Evolutionary conservation across 495 filamentous ascomycete genomes (phyloP).

Genomic region (Podospora comata): DNA sequence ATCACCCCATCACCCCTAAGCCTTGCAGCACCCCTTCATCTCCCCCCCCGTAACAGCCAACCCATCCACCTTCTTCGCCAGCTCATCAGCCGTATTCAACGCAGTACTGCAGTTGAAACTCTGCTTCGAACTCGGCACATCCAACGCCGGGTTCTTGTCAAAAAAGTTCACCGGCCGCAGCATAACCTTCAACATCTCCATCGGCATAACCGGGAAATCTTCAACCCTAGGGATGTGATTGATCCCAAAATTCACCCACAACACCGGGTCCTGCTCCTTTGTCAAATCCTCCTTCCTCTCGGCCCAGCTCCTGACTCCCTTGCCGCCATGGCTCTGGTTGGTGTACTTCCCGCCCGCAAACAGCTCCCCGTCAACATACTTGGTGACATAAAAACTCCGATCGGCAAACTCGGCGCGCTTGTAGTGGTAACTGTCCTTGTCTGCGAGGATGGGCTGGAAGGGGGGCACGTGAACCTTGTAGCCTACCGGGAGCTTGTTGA

Average conservation of each 20-base stretch:
- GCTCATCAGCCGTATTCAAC: slow-evolving; percentile 13
- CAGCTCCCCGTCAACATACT: slow-evolving; percentile 72
- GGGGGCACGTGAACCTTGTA: slow-evolving; percentile 75
- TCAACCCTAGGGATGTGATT: slow-evolving; percentile 54
- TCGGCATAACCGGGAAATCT: slow-evolving; percentile 52
- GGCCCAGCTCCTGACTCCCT: slow-evolving; percentile 28
- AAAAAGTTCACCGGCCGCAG: slow-evolving; percentile 74
- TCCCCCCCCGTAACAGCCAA: slow-evolving; percentile 2
- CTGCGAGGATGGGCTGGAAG: slow-evolving; percentile 78
- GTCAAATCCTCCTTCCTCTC: slow-evolving; percentile 20
- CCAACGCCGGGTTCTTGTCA: slow-evolving; percentile 67
- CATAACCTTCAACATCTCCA: slow-evolving; percentile 44
- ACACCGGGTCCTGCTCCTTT: slow-evolving; percentile 41
- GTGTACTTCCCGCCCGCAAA: slow-evolving; percentile 84
- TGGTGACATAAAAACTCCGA: slow-evolving; percentile 77
- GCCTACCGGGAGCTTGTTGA: slow-evolving; percentile 72
- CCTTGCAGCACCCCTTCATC: slow-evolving; percentile 4
- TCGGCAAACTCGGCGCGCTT: slow-evolving; percentile 79
- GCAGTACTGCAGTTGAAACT: slow-evolving; percentile 46
- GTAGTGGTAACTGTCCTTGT: slow-evolving; percentile 63
- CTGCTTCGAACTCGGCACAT: slow-evolving; percentile 64
- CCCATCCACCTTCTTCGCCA: background rate
- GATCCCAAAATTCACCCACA: slow-evolving; percentile 61
- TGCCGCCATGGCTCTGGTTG: slow-evolving; percentile 57
- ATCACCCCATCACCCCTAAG: too few relatives aligned